Conservation (phyloP, 2,329 filamentous ascomycete genomes). For the Rutstroemia sp. region DNA sequence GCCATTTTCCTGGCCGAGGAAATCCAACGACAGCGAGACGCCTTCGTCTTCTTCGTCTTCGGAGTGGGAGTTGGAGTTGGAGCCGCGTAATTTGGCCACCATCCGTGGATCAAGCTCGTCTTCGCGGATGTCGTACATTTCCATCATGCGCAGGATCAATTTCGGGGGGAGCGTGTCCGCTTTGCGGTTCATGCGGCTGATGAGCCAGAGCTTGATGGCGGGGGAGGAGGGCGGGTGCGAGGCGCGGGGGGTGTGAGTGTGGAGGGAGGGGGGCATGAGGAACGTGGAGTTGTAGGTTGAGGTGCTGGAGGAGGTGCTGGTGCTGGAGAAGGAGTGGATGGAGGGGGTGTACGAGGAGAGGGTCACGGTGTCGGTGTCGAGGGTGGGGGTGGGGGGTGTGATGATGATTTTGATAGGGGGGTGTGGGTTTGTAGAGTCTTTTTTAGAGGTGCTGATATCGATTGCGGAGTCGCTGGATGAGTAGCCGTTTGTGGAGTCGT, state of each 20-base stretch:
- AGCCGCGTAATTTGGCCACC: conserved; percentile 14
- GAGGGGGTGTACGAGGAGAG: neutral
- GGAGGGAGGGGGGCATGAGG: conserved; percentile 18
- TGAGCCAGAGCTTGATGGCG: conserved; percentile 21
- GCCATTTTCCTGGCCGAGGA: too few relatives aligned
- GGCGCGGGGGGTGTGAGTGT: conserved; percentile 7
- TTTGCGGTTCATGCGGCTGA: conserved; percentile 21
- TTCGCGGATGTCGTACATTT: conserved; percentile 19
- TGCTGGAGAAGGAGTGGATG: neutral
- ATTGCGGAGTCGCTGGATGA: neutral
- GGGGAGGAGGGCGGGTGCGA: conserved; percentile 8
- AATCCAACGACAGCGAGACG: neutral
- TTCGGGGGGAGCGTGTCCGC: conserved; percentile 17
- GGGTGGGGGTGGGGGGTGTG: conserved; percentile 14
- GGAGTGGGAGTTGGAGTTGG: too few relatives aligned
- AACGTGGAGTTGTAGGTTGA: conserved; percentile 8
- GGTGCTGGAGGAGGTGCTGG: neutral
- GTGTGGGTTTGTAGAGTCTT: neutral
- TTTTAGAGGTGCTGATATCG: neutral
- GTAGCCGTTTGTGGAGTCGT: too few relatives aligned
- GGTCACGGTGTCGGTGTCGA: neutral
- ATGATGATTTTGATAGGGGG: conserved; percentile 20
- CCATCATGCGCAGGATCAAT: conserved; percentile 19
- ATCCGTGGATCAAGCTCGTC: conserved; percentile 15
- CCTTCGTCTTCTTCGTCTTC: conserved; percentile 15